These are phyloP conservation scores for Vitis riparia DNA, from an alignment of 164 flowering plant genomes.

Conservation along the genomic window DNA sequence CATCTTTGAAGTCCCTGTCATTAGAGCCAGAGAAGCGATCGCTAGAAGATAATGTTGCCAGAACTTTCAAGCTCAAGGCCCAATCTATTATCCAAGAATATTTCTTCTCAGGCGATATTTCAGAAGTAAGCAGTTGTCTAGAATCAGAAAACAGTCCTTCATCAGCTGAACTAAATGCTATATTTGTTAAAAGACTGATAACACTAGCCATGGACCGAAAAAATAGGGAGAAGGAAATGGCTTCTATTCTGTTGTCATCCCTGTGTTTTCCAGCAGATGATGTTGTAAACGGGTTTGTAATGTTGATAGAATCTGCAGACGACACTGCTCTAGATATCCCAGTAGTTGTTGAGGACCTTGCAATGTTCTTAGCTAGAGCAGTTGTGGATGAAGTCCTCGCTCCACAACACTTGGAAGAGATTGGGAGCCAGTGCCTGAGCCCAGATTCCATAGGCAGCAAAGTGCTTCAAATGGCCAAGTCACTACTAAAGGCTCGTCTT, in stretches of 20 bases:
- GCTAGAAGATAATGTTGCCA: conserved; percentile 39
- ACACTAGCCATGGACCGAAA: conserved; percentile 82
- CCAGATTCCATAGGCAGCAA: conserved; percentile 49
- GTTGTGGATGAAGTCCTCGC: conserved; percentile 83
- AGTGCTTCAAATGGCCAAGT: conserved; percentile 59
- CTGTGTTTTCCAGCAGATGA: conserved; percentile 64
- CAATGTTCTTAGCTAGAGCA: conserved; percentile 79
- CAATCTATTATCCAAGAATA: conserved; percentile 69
- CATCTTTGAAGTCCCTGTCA: conserved; percentile 58
- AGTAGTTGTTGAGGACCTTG: conserved; percentile 67
- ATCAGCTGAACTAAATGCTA: conserved; percentile 49
- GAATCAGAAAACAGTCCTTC: conserved; percentile 42
- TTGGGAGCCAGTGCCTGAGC: conserved; percentile 39
- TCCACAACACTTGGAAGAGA: conserved; percentile 72
- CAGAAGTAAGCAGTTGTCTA: conserved; percentile 51
- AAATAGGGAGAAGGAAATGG: conserved; percentile 93
- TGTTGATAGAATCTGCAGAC: conserved; percentile 77
- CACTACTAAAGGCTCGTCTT: conserved; percentile 60
- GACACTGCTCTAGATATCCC: conserved; percentile 79
- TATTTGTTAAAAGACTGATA: conserved; percentile 72
- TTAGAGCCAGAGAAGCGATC: conserved; percentile 22
- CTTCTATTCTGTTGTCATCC: conserved; percentile 68
- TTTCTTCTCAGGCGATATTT: conserved; percentile 64
- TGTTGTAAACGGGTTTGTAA: conserved; percentile 57
- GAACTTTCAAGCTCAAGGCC: conserved; percentile 50